Evolutionary conservation across 441 rosid genomes (phyloP).

Genomic region (Melastoma candidum): DNA sequence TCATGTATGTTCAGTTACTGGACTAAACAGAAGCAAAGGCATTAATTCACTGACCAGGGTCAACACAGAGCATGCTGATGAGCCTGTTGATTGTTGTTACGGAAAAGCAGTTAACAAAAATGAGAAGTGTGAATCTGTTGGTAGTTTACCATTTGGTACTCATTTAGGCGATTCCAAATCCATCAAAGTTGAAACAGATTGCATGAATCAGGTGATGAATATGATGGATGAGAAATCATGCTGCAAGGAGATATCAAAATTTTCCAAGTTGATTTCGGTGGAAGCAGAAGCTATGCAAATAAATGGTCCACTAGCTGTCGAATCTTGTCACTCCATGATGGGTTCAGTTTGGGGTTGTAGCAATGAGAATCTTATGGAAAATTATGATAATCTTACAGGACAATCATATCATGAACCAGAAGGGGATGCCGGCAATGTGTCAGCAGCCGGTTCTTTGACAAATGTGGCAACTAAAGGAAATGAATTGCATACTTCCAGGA

Average conservation of each 20-base stretch:
- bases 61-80: conserved; percentile 59
- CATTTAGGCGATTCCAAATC: conserved; percentile 22
- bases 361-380: conserved; percentile 19
- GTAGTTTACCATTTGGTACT: conserved; percentile 18
- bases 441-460: conserved; percentile 14
- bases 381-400: not conserved
- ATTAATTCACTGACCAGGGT: conserved; percentile 24
- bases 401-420: not conserved
- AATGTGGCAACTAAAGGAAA: conserved; percentile 20
- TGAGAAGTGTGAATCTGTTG: conserved; percentile 43
- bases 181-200: conserved; percentile 43
- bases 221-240: conserved; percentile 22
- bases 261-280: conserved; percentile 10
- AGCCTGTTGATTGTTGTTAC: conserved; percentile 15
- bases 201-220: conserved; percentile 22
- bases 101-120: conserved; percentile 8
- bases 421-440: conserved; percentile 6
- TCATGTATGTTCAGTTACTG: conserved; percentile 16
- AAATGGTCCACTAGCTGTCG: not conserved
- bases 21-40: conserved; percentile 18
- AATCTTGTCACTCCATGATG: not conserved
- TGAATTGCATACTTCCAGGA: conserved; percentile 22
- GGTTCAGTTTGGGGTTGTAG: conserved; percentile 10
- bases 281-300: not conserved
- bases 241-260: conserved; percentile 13